A percentile compares a stretch with the other conserved stretches of the same genome.
These are phyloP conservation scores for Chloropicon primus DNA, from an alignment of 139 green algal species.

Conservation along the genomic window DNA sequence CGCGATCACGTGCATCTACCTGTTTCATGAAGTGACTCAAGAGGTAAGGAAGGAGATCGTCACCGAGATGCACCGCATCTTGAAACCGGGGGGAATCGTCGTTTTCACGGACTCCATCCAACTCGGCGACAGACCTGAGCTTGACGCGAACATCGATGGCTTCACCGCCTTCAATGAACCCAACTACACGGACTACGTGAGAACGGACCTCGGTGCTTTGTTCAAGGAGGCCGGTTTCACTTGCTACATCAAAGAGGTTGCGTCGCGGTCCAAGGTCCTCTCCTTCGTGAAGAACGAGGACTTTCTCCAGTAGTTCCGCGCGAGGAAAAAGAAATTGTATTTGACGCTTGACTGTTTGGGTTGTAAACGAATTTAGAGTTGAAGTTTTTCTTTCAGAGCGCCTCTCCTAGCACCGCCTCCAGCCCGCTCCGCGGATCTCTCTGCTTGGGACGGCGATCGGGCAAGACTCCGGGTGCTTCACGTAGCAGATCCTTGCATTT, in stretches of 20 bases:
- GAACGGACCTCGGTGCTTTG: slow-evolving; percentile 6
- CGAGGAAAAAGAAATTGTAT: too few relatives aligned
- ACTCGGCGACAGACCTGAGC: slow-evolving; percentile 35
- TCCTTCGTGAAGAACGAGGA: slow-evolving; percentile 58
- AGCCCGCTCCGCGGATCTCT: not conserved
- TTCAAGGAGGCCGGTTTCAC: slow-evolving; percentile 40
- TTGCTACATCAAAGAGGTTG: slow-evolving; percentile 56
- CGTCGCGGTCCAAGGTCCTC: slow-evolving; percentile 43
- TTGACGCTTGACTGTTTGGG: too few relatives aligned
- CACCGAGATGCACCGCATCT: slow-evolving; percentile 57
- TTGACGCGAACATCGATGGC: slow-evolving; percentile 5
- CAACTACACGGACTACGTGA: slow-evolving; percentile 36
- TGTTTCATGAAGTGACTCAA: slow-evolving; percentile 76
- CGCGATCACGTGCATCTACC: slow-evolving; percentile 52
- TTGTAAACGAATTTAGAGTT: too few relatives aligned
- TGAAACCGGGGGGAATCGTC: slow-evolving; percentile 56
- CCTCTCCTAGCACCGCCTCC: not conserved
- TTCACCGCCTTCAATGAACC: slow-evolving; percentile 66
- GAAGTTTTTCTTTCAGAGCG: too few relatives aligned
- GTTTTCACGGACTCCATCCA: slow-evolving; percentile 31
- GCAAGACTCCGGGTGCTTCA: not conserved
- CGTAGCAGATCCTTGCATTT: not conserved
- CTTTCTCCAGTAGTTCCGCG: too few relatives aligned
- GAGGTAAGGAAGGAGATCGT: slow-evolving; percentile 21
- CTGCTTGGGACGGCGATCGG: not conserved